Percentiles rank a stretch among this genome's conserved stretches.
Conservation (phyloP, 2,329 filamentous ascomycete genomes). For the Diaporthe sp. region DNA sequence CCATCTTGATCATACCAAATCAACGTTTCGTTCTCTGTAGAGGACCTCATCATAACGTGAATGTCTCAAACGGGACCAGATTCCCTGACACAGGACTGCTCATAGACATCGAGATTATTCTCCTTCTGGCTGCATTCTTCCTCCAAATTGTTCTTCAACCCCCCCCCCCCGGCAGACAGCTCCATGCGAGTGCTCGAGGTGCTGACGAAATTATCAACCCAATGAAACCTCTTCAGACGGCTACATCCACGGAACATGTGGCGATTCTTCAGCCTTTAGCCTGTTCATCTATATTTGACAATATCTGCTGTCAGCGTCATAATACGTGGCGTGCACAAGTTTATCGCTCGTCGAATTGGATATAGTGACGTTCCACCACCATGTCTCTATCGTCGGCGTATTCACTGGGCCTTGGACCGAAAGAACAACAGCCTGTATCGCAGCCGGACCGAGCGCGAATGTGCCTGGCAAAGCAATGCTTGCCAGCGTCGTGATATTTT, state of each 20-base stretch:
- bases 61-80: neutral
- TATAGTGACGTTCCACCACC: constrained; percentile 9
- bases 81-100: neutral
- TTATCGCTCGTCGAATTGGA: constrained; percentile 1
- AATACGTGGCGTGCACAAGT: neutral
- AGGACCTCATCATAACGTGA: neutral
- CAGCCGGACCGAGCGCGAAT: neutral
- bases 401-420: constrained; percentile 4
- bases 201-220: constrained; percentile 96
- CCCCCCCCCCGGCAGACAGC: constrained; percentile 95
- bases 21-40: neutral
- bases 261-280: constrained; percentile 64
- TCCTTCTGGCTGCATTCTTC: constrained; percentile 94
- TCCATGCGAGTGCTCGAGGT: constrained; percentile 96
- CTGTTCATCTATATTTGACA: neutral
- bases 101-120: constrained; percentile 44
- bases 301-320: neutral
- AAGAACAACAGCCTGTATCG: constrained; percentile 6
- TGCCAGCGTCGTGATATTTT: neutral
- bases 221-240: constrained; percentile 96
- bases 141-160: constrained; percentile 98
- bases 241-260: constrained; percentile 99
- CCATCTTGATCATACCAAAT: neutral
- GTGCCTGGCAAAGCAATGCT: neutral
- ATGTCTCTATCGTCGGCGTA: neutral